phyloP scores from a whole-genome alignment of 495 filamentous ascomycete genomes.

The Cetradonia linearis region DNA sequence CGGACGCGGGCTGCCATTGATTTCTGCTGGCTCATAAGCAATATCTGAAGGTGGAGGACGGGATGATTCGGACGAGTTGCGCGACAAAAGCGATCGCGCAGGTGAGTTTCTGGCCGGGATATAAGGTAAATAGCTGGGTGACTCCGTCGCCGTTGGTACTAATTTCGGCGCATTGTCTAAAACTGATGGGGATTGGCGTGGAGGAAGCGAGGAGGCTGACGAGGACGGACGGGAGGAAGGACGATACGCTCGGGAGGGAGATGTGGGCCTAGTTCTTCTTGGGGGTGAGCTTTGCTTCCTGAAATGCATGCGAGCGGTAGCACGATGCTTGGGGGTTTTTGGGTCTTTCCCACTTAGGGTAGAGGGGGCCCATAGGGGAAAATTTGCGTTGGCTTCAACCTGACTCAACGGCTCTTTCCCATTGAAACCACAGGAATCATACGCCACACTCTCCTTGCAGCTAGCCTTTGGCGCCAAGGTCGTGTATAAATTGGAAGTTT shows the following conservation, averaged over 20 bases:
- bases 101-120: slow-evolving; percentile 47
- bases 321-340: slow-evolving; percentile 20
- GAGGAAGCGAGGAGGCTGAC: slow-evolving; percentile 23
- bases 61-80: slow-evolving; percentile 50
- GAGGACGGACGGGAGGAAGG: slow-evolving; percentile 18
- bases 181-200: slow-evolving; percentile 46
- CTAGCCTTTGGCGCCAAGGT: slow-evolving; percentile 19
- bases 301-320: slow-evolving; percentile 18
- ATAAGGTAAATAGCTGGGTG: slow-evolving; percentile 44
- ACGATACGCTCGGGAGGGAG: slow-evolving; percentile 20
- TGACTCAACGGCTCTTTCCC: slow-evolving; percentile 9
- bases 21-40: slow-evolving; percentile 72
- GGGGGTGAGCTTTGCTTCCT: slow-evolving; percentile 22
- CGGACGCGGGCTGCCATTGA: slow-evolving; percentile 82
- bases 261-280: slow-evolving; percentile 21
- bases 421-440: slow-evolving; percentile 20
- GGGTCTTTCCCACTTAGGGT: slow-evolving; percentile 21
- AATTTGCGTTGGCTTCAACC: slow-evolving; percentile 20
- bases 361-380: slow-evolving; percentile 22
- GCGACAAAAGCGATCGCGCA: slow-evolving; percentile 57
- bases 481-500: slow-evolving; percentile 7
- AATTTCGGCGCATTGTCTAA: slow-evolving; percentile 45
- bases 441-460: slow-evolving; percentile 6
- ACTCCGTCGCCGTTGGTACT: slow-evolving; percentile 43
- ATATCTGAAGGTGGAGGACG: slow-evolving; percentile 58